Percentiles rank a stretch among this genome's conserved stretches.
These are phyloP conservation scores for Neurospora sp. DNA, from an alignment of 495 filamentous ascomycete species.

Conservation along the genomic window DNA sequence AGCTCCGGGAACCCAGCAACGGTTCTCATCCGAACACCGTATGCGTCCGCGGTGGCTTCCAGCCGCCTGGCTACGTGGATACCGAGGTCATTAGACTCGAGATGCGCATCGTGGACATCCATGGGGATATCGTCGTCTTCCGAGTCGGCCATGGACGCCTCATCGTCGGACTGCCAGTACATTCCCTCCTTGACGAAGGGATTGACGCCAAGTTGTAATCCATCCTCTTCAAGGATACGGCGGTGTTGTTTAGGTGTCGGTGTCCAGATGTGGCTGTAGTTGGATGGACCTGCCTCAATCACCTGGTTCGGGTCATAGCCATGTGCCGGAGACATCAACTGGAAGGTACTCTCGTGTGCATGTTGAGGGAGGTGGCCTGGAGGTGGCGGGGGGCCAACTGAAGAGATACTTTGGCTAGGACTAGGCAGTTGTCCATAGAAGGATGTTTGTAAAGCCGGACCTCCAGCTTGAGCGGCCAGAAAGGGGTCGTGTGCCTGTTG, in stretches of 20 bases:
- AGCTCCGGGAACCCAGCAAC: constrained; percentile 31
- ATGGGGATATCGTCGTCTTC: constrained; percentile 32
- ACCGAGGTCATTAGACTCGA: constrained; percentile 30
- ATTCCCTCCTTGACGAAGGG: constrained; percentile 17
- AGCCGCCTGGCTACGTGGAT: constrained; percentile 26
- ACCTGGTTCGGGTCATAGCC: not conserved
- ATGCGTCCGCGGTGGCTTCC: constrained; percentile 20
- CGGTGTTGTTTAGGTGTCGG: not conserved
- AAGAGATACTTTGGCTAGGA: not conserved
- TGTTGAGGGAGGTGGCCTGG: not conserved
- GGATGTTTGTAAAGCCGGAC: not conserved
- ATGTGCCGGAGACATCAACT: not conserved
- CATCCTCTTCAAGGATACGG: not conserved
- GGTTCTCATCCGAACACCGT: constrained; percentile 27
- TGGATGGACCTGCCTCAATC: not conserved
- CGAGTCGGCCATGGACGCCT: constrained; percentile 49
- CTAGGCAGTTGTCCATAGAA: not conserved
- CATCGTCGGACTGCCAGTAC: constrained; percentile 52
- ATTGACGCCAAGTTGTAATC: not conserved
- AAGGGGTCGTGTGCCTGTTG: constrained; percentile 2
- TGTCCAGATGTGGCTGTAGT: not conserved
- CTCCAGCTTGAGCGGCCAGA: not conserved
- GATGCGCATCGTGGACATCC: constrained; percentile 16
- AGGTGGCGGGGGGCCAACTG: not conserved
- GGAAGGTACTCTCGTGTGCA: not conserved